Evolutionary conservation across 225 moss, liverwort and hornwort genomes (phyloP), one percentile per base, ranked within the genome.

Genomic region (Marchantia polymorpha): DNA sequence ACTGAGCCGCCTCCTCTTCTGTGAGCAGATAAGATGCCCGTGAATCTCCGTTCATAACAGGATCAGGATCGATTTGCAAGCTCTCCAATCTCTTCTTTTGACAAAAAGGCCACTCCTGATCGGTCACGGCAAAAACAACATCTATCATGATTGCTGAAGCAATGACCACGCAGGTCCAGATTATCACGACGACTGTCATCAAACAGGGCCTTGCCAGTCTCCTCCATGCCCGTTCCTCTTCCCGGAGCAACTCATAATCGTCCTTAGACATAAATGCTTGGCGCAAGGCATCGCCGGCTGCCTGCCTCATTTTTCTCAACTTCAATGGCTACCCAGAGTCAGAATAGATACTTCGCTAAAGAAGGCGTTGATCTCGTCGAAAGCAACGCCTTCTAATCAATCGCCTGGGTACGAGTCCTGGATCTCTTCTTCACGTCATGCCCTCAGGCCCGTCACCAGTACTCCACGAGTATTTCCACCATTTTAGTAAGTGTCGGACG

Each of bases 211-310:
- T 86, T 82, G 91, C 92, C 83, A 95, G 72, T 77, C 81, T 84
- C 61, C 83, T 83, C 92, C 88, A 91, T 23, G 89, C 93, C n/a
- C 87, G 88, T 80, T 93, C 89, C 81, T 99, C 99, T 56, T 89
- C 89, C 31, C 97, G 90, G 49, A 95, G 80, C 70, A 51, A 83
- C 26, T 79, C 93, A 71, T 99, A 95, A 55, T 92, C 93, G 48
- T 95, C 95, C 65, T 81, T 87, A 13, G 99, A 87, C 93, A 99
- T 99, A 61, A 99, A 95, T 3, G 93, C 91, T 81, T 95, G 93
- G 75, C 91, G 95, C 60, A 99, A 84, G 74, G 90, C 95, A 87
- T 90, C 90, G 47, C 89, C 95, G 52, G 92, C 93, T 19, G 89
- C 82, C 66, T 95, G 82, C 85, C 80, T 92, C 81, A 91, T 89